A percentile compares a stretch with the other conserved stretches of the same genome.
These are phyloP conservation scores for Diplocarpon rosae DNA, from an alignment of 2,329 filamentous ascomycete genomes.

Conservation along the genomic window DNA sequence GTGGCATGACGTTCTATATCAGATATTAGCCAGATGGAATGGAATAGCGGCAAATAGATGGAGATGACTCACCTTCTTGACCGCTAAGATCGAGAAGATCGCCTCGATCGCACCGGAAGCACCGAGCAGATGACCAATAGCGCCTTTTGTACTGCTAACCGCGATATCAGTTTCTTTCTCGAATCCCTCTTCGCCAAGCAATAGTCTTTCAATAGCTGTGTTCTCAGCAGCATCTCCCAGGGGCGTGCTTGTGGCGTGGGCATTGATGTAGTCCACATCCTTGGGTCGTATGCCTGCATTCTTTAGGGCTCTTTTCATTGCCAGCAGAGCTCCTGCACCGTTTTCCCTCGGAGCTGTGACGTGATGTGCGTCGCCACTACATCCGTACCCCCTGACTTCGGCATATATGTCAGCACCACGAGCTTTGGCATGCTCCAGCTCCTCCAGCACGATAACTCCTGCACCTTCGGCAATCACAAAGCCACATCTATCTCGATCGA, in stretches of 20 bases:
- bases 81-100: constrained; percentile 69
- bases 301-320: constrained; percentile 75
- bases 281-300: constrained; percentile 58
- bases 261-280: constrained; percentile 84
- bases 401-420: constrained; percentile 78
- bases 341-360: constrained; percentile 83
- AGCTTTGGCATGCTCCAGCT: constrained; percentile 73
- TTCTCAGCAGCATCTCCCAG: constrained; percentile 87
- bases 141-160: constrained; percentile 88
- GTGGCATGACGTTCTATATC: constrained; percentile 62
- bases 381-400: constrained; percentile 79
- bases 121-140: constrained; percentile 81
- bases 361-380: constrained; percentile 83
- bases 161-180: constrained; percentile 53
- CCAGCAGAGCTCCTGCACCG: constrained; percentile 67
- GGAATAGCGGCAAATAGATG: no score
- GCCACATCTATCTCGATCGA: constrained; percentile 67
- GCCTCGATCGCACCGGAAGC: constrained; percentile 87
- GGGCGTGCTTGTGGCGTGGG: constrained; percentile 80
- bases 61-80: constrained; percentile 56
- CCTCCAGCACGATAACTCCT: constrained; percentile 79
- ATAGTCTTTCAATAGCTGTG: constrained; percentile 63
- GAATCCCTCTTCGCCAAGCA: constrained; percentile 63
- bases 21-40: neutral
- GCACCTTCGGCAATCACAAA: constrained; percentile 94